phyloP scores from a whole-genome alignment of 805 yeast genomes.

The Wickerhamiella cacticola region DNA sequence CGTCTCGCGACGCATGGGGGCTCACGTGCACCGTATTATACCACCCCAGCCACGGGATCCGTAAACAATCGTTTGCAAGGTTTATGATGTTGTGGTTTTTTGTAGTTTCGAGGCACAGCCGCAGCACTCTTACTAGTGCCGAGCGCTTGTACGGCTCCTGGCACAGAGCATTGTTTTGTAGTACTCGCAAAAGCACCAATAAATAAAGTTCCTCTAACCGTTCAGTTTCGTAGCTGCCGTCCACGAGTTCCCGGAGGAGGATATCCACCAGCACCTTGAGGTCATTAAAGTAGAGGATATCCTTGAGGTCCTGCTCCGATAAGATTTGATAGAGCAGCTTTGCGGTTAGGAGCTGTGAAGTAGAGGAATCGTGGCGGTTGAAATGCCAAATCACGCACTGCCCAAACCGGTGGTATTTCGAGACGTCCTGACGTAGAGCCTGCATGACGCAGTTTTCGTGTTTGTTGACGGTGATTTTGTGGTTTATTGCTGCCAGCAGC shows the following conservation, averaged over 20 bases:
- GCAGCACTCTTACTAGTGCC: slow-evolving; percentile 41
- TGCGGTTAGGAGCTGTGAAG: slow-evolving; percentile 64
- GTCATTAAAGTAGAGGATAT: slow-evolving; percentile 71
- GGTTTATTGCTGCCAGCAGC: slow-evolving; percentile 63
- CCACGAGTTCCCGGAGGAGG: slow-evolving; percentile 62
- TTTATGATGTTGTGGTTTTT: background rate
- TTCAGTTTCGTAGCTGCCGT: slow-evolving; percentile 47
- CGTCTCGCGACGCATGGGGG: slow-evolving; percentile 8
- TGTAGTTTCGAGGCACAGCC: slow-evolving; percentile 13
- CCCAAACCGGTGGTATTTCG: slow-evolving; percentile 42
- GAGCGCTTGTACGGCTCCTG: slow-evolving; percentile 45
- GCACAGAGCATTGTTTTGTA: slow-evolving; percentile 51
- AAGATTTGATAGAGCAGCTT: slow-evolving; percentile 66
- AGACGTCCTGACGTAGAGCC: slow-evolving; percentile 36
- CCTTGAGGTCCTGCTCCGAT: slow-evolving; percentile 40
- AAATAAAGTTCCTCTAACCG: slow-evolving; percentile 56
- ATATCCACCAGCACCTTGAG: slow-evolving; percentile 74
- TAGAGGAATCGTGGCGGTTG: slow-evolving; percentile 58
- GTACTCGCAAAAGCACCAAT: slow-evolving; percentile 59
- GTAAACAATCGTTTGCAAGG: slow-evolving; percentile 9
- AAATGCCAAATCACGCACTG: slow-evolving; percentile 62
- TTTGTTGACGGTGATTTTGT: slow-evolving; percentile 52
- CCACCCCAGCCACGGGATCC: slow-evolving; percentile 11
- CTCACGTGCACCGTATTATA: slow-evolving; percentile 1
- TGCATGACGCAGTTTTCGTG: slow-evolving; percentile 45